Evolutionary conservation across 306 rosid genomes (phyloP).

Genomic region (Canavalia ensiformis): DNA sequence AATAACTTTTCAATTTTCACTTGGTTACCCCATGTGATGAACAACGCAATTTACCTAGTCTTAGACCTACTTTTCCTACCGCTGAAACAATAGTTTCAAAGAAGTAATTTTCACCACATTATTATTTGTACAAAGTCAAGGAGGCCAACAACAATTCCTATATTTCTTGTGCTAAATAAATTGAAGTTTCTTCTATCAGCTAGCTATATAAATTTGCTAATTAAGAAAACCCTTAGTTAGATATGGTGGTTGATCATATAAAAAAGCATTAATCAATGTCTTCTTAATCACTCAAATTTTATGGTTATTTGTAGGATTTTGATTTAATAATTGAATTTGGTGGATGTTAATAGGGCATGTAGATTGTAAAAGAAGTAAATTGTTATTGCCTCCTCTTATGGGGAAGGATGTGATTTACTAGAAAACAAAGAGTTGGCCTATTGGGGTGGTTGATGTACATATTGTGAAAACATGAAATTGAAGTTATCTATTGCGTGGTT

Average conservation of each 20-base stretch:
- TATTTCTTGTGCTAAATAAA: conserved; percentile 23
- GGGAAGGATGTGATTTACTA: neutral
- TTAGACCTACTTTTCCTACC: conserved; percentile 46
- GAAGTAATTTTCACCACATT: neutral
- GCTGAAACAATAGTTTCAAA: conserved; percentile 7
- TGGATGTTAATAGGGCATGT: conserved; percentile 20
- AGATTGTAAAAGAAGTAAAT: conserved; percentile 24
- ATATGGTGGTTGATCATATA: conserved; percentile 40
- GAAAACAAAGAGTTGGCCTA: conserved; percentile 21
- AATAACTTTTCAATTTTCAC: conserved; percentile 46
- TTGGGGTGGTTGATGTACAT: neutral
- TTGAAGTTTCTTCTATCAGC: conserved; percentile 33
- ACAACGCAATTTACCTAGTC: conserved; percentile 24
- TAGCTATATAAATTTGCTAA: neutral
- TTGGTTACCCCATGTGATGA: conserved; percentile 52
- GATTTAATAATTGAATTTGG: conserved; percentile 27
- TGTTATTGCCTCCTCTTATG: neutral
- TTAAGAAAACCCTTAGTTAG: neutral
- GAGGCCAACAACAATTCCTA: conserved; percentile 27
- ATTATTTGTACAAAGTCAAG: neutral
- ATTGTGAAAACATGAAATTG: neutral
- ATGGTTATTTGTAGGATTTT: conserved; percentile 31
- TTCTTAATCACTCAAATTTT: conserved; percentile 37
- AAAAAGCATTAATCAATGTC: conserved; percentile 15
- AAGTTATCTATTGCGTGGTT: neutral